Evolutionary conservation across 306 rosid genomes (phyloP), one percentile per base, ranked within the genome.

Genomic region (Pueraria montana): DNA sequence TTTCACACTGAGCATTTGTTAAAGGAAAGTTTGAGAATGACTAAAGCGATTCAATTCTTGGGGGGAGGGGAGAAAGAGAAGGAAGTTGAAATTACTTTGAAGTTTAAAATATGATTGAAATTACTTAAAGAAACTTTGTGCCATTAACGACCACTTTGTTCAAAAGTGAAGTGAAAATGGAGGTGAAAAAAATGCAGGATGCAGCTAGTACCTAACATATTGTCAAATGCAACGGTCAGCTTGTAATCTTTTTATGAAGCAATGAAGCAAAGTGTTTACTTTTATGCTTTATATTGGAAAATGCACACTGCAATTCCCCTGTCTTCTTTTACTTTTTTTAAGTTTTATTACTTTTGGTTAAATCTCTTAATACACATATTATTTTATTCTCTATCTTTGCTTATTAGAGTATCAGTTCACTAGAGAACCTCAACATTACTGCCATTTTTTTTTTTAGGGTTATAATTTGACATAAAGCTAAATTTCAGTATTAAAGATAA

Each of bases 201-300:
- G 49, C 58, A 23, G 23, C 76, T 14, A 46, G 76, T 24, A 42
- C 40, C 17, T 21, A 50, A 48, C n/a, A 49, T 42, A 34, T 74
- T 67, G 59, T 80, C 20, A 74, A 65, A 79, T 20, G 74, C 49
- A 78, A 80, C 34, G 42, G 82, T 82, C 89, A 88, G 78, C 24
- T 27, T 64, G 67, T 74, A 74, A 24, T 53, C 65, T 66, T 82
- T 72, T 14, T 24, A 66, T 52, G 89, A 79, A 88, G 88, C 32
- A 85, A 66, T 52, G 89, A 79, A 88, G 88, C 32, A 85, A 84
- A 76, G 80, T 82, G 55, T 66, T 55, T 34, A 53, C 62, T 85
- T 76, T 69, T 46, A 56, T 79, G 26, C 80, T 76, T 61, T 74
- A 69, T 68, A 69, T 76, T 59, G 65, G 58, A 36, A 77, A 83